Base-by-base conservation (phyloP, 495 filamentous ascomycete genomes). In the Xylaria intraflava region DNA sequence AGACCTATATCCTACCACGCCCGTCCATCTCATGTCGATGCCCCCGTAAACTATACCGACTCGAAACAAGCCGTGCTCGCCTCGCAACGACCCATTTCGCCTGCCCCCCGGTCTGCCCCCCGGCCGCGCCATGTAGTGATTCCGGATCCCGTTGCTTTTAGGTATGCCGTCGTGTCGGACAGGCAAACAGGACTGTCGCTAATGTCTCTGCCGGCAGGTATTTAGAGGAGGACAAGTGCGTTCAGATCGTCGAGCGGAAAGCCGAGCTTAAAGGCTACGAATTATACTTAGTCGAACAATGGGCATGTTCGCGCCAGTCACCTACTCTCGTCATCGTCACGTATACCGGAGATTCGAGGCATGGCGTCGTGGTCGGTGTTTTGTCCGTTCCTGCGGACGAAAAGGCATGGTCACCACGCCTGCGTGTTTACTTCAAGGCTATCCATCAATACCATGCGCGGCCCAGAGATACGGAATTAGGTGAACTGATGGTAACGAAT, bases 281-380 rank as follows among this genome's bases (percentile, higher is more conserved):
- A 65, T 72, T 92, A 45, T 97, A 97, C 71, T 69, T 97, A 31
- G 90, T 98, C 51, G 93, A 97, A 68, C 93, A 98, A 80, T 98
- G 93, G 94, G 89, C 89, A 10, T 96, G 90, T 67, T 96, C 91
- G 7, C 83, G 93, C 49, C 76, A 81, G 27, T 87, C 95, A 59
- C 93, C 92, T 6, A 95, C 91, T 23, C 88, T 93, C 56, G 81
- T 95, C 24, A 95, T 98, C 55, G 86, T 86, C 19, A 95, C 92
- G 5, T 97, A 93, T 67, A 96, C 94, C 0, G 94, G 93, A 16
- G 87, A 96, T 59, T 75, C 81, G 10, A 83, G 85, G 16, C 87
- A 96, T 65, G 79, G 72, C 3, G 80, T 96, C 16, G 64, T 83
- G 5, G 90, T 87, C 14, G 85, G 86, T n/a, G 85, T 96, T 6